Base-by-base conservation (phyloP, 768 basidiomycete species). In the Termitomyces sp. region DNA sequence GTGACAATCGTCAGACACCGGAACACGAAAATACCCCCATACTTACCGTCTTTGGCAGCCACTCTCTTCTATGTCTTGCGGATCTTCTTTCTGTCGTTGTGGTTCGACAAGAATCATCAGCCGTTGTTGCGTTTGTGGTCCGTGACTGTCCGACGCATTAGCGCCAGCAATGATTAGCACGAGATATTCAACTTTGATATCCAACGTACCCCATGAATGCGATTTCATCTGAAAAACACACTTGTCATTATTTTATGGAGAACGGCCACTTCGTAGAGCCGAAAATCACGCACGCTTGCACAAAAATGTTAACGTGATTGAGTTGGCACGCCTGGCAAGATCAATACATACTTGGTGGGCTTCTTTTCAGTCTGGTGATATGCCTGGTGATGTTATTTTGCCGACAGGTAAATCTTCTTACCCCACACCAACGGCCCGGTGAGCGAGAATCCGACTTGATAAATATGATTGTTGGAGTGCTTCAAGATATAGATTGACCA, bases 321-420 rank as follows among this genome's bases (percentile, higher is more conserved):
- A 18, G 36, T 27, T 9, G 3, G 24, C 4, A 34, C 4, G 16
- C 16, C 14, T 26, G n/a, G 47, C 32, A 12, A 31, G 6, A 16
- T 5, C 5, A 31, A 32, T 5, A 1, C 47, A 31, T 13, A 14
- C 29, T 22, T 26, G 20, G 50, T 53, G 59, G 44, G 51, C 59
- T 56, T 60, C 59, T 46, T 46, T 37, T 7, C 10, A 52, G 53
- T 62, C 61, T 54, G 58, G 51, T 62, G 61, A 62, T 55, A 29
- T 46, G 43, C 46, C 56, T 51, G 62, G 44, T 63, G 62, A 61
- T 55, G 18, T 58, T 53, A 56, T 62, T 57, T 58, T 32, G 42
- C 53, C 50, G 43, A 32, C 26, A 14, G 47, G 20, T 42, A 49
- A 46, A 46, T 48, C 53, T 44, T 22, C 8, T 39, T 50, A 31